Evolutionary conservation across 495 filamentous ascomycete species (phyloP).

Genomic region (Articulospora tetracladia): DNA sequence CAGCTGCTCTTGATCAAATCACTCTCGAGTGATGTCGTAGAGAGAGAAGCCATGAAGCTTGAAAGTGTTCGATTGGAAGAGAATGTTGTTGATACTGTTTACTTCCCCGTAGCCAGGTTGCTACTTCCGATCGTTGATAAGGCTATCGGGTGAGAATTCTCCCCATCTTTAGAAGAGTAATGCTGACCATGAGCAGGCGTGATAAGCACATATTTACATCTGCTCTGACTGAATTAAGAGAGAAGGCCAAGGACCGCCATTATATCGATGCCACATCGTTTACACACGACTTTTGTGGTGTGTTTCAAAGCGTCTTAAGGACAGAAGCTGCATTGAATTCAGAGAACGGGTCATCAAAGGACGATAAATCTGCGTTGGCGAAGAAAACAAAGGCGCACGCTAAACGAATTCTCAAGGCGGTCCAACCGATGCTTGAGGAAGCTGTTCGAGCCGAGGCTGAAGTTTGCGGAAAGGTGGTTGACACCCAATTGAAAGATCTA

Average conservation of each 20-base stretch:
- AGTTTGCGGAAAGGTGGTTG: conserved; percentile 62
- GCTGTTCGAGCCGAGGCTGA: conserved; percentile 78
- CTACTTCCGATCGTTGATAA: conserved; percentile 79
- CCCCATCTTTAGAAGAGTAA: not conserved
- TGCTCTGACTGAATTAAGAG: conserved; percentile 58
- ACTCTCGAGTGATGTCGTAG: conserved; percentile 63
- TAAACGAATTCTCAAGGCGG: conserved; percentile 77
- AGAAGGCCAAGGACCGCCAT: conserved; percentile 61
- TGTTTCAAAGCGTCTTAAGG: conserved; percentile 66
- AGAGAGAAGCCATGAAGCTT: conserved; percentile 70
- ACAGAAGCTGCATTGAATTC: conserved; percentile 25
- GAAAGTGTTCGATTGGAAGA: conserved; percentile 70
- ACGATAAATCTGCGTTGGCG: conserved; percentile 52
- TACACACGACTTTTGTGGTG: conserved; percentile 63
- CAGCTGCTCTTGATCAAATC: conserved; percentile 71
- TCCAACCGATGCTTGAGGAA: conserved; percentile 73
- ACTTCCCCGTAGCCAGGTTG: conserved; percentile 80
- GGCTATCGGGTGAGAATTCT: conserved; percentile 55
- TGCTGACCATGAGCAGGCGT: conserved; percentile 53
- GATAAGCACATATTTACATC: conserved; percentile 68
- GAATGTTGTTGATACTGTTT: conserved; percentile 77
- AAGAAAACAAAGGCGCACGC: conserved; percentile 53
- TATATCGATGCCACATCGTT: conserved; percentile 76
- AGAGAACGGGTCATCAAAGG: conserved; percentile 24
- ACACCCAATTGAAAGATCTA: conserved; percentile 67